A percentile compares a stretch with the other conserved stretches of the same genome.
Evolutionary conservation across 495 filamentous ascomycete genomes (phyloP).

Genomic region (Articulospora tetracladia): DNA sequence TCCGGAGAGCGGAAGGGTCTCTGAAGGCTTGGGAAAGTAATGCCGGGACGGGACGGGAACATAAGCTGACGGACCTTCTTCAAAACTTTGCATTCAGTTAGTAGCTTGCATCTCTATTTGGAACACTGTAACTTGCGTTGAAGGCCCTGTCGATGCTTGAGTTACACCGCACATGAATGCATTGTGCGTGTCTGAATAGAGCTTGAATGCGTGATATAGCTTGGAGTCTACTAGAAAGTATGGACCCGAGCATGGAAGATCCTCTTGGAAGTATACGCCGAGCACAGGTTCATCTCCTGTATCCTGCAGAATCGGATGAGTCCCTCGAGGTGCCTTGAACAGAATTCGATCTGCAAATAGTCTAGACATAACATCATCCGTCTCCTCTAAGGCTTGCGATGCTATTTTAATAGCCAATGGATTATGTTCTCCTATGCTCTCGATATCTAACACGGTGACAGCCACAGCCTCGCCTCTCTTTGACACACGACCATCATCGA

Average conservation of each 20-base stretch:
- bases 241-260: slow-evolving; percentile 16
- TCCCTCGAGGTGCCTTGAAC: background rate
- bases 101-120: background rate
- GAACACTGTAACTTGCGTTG: background rate
- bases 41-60: slow-evolving; percentile 41
- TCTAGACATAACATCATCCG: background rate
- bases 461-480: background rate
- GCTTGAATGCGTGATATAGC: slow-evolving; percentile 16
- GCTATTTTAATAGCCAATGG: no score
- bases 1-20: slow-evolving; percentile 33
- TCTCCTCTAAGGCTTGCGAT: background rate
- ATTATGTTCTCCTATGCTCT: background rate
- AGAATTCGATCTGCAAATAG: background rate
- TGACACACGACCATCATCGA: background rate
- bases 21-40: slow-evolving; percentile 30
- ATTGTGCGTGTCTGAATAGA: slow-evolving; percentile 17
- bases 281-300: background rate
- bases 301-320: background rate
- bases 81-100: background rate
- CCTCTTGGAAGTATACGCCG: background rate
- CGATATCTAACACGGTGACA: background rate
- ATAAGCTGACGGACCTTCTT: background rate
- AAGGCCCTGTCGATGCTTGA: background rate
- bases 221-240: slow-evolving; percentile 20
- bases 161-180: slow-evolving; percentile 15